Conservation (phyloP, 164 flowering plant genomes). For the Aristolochia fimbriata region DNA sequence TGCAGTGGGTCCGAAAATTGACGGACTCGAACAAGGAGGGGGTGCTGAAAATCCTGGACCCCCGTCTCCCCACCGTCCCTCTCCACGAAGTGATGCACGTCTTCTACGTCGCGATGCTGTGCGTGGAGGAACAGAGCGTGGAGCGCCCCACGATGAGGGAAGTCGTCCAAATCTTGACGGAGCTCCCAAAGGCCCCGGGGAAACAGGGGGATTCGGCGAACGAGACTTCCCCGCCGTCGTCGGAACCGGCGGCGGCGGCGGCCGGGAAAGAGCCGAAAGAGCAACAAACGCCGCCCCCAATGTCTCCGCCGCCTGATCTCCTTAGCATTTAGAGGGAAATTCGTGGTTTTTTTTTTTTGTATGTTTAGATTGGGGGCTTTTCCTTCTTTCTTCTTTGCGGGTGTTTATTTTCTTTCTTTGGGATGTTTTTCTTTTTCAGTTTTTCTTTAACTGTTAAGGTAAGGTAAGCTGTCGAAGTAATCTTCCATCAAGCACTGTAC, state of each 20-base stretch:
- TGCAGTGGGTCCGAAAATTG: constrained; percentile 91
- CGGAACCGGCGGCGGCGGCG: constrained; percentile 11
- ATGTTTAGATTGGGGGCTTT: constrained; percentile 20
- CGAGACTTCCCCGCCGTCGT: constrained; percentile 28
- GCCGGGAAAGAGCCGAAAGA: constrained; percentile 28
- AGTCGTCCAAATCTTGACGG: constrained; percentile 86
- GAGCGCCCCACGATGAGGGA: constrained; percentile 98
- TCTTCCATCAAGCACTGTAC: constrained; percentile 5
- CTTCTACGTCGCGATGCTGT: constrained; percentile 92
- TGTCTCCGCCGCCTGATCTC: constrained; percentile 70
- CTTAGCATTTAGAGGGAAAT: constrained; percentile 56
- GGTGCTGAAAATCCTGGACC: constrained; percentile 68
- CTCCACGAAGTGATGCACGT: constrained; percentile 88
- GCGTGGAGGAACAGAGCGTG: constrained; percentile 92
- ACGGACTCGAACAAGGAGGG: constrained; percentile 83
- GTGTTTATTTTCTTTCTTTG: constrained; percentile 2
- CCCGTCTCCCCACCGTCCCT: constrained; percentile 71
- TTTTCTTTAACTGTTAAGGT: constrained; percentile 12
- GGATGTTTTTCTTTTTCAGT: constrained; percentile 13
- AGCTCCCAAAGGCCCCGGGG: constrained; percentile 55
- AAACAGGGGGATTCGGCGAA: constrained; percentile 29
- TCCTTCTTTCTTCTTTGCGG: constrained; percentile 5
- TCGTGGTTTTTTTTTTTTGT: constrained; percentile 4
- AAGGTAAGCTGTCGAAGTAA: constrained; percentile 1
- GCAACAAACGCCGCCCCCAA: constrained; percentile 20